Evolutionary conservation across 2,329 filamentous ascomycete species (phyloP).

Genomic region (Cladosporium cucumerinum): DNA sequence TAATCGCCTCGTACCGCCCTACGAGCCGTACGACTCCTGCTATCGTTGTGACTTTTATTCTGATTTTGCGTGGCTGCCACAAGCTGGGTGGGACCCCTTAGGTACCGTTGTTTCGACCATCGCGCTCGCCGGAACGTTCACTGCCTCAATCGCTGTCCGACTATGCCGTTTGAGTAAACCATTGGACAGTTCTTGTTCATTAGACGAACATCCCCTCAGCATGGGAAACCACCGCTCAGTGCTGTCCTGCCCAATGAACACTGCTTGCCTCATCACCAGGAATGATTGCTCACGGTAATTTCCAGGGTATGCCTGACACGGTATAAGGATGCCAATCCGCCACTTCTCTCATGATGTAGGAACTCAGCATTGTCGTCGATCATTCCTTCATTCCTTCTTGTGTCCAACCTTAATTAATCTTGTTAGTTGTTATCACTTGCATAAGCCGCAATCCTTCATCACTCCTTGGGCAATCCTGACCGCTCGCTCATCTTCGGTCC

Average conservation of each 20-base stretch:
- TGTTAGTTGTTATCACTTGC: not conserved
- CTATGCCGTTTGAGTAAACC: not conserved
- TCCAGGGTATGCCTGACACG: slow-evolving; percentile 11
- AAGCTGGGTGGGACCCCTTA: not conserved
- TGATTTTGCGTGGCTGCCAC: slow-evolving; percentile 1
- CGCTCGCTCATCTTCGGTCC: not conserved
- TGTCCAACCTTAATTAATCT: not conserved
- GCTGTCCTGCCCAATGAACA: not conserved
- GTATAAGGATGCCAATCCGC: slow-evolving; percentile 5
- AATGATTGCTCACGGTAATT: not conserved
- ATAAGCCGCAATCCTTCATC: not conserved
- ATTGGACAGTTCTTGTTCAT: not conserved
- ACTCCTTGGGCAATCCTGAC: not conserved
- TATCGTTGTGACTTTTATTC: not conserved
- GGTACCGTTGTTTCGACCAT: not conserved
- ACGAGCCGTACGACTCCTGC: not conserved
- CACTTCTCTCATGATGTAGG: not conserved
- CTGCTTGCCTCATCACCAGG: not conserved
- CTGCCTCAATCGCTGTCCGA: not conserved
- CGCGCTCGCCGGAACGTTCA: not conserved
- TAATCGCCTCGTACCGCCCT: not conserved
- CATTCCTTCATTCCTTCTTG: slow-evolving; percentile 6
- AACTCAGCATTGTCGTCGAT: slow-evolving; percentile 8
- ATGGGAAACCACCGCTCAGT: not conserved
- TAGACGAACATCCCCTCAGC: not conserved